These are phyloP conservation scores for Gracilaria domingensis DNA, from an alignment of 23 red algal genomes.

Conservation along the genomic window DNA sequence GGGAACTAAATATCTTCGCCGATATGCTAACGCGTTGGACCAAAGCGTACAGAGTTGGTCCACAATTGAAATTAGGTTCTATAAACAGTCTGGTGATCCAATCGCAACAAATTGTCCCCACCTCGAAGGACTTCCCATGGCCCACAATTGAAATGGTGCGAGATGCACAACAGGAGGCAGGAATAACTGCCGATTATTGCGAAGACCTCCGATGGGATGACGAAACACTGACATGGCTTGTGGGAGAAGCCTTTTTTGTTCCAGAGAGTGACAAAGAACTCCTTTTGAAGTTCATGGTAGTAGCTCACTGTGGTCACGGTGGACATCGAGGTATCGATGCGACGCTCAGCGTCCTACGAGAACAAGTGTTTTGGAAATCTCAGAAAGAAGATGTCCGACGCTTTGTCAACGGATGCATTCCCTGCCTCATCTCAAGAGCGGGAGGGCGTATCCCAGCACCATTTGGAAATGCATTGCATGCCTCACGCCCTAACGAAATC, in stretches of 20 bases:
- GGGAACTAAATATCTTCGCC: slow-evolving; percentile 15
- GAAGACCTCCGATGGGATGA: not conserved
- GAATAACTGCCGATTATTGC: too few relatives aligned
- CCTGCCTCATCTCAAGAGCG: slow-evolving; percentile 3
- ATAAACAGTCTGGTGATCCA: too few relatives aligned
- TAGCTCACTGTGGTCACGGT: slow-evolving; percentile 23
- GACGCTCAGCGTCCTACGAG: not conserved
- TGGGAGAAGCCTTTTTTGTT: slow-evolving; percentile 4
- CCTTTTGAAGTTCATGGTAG: slow-evolving; percentile 43
- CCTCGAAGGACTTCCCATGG: too few relatives aligned
- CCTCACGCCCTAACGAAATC: slow-evolving; percentile 21
- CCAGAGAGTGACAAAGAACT: slow-evolving; percentile 12
- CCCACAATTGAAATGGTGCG: too few relatives aligned
- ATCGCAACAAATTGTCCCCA: too few relatives aligned
- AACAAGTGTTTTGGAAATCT: slow-evolving; percentile 33
- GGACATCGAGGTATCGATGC: slow-evolving; percentile 48
- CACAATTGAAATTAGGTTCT: too few relatives aligned
- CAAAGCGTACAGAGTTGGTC: too few relatives aligned
- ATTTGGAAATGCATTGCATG: slow-evolving; percentile 32
- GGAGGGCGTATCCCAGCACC: slow-evolving; percentile 13
- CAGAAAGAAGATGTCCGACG: slow-evolving; percentile 10
- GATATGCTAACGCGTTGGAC: not conserved
- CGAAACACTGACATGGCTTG: not conserved
- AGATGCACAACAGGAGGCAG: too few relatives aligned
- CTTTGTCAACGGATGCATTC: slow-evolving; percentile 44